Conservation (phyloP, 106 monocot species). For the Agapanthus africanus region DNA sequence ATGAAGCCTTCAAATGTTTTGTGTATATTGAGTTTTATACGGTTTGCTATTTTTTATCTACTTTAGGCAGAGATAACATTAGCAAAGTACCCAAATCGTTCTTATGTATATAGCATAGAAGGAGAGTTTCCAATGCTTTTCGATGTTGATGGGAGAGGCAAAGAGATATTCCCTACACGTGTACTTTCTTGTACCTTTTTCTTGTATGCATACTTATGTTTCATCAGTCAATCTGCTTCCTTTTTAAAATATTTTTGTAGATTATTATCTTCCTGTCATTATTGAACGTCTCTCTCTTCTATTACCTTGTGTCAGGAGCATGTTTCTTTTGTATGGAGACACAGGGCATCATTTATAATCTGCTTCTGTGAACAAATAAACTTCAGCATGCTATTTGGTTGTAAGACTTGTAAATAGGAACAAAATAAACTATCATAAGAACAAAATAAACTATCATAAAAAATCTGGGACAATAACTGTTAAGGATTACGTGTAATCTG, state of each 20-base stretch:
- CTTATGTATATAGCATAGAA: slow-evolving; percentile 75
- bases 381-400: slow-evolving; percentile 3
- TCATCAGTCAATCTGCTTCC: neutral
- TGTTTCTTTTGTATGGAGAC: neutral
- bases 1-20: neutral
- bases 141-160: slow-evolving; percentile 90
- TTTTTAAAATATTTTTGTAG: neutral
- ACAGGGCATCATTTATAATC: neutral
- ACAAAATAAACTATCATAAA: no score
- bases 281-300: neutral
- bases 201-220: slow-evolving; percentile 1
- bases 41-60: neutral
- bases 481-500: neutral
- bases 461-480: neutral
- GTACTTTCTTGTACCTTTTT: no score
- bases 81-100: slow-evolving; percentile 66
- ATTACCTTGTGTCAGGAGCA: neutral
- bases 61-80: slow-evolving; percentile 77
- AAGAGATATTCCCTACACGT: slow-evolving; percentile 94
- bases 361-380: neutral
- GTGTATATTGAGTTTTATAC: neutral
- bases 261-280: neutral
- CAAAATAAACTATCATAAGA: neutral
- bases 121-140: slow-evolving; percentile 84
- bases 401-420: neutral